Percentiles rank a stretch among this genome's conserved stretches.
Conservation (phyloP, 2,329 filamentous ascomycete genomes). For the Chrysoporthe austroafricana region DNA sequence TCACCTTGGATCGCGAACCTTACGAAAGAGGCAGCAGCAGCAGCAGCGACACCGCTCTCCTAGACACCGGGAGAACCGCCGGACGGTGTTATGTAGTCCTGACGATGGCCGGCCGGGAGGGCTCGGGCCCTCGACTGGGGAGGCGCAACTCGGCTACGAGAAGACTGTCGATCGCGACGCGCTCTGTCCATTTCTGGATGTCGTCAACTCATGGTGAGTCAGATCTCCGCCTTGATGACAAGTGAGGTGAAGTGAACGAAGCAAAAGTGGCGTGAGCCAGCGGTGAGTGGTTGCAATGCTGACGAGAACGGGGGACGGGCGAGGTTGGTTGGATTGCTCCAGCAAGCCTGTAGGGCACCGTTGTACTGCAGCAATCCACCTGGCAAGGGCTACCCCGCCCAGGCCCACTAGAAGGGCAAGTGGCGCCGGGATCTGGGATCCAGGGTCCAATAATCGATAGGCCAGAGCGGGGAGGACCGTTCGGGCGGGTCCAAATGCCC, state of each 20-base stretch:
- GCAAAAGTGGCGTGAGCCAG: slow-evolving; percentile 17
- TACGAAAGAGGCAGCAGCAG: not conserved
- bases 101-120: not conserved
- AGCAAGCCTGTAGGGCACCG: no score
- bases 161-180: not conserved
- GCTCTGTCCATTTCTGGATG: not conserved
- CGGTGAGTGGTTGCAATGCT: slow-evolving; percentile 13
- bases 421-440: slow-evolving; percentile 1
- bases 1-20: not conserved
- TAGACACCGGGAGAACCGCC: no score
- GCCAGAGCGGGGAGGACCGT: not conserved
- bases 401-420: not conserved
- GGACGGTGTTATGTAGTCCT: not conserved
- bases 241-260: not conserved
- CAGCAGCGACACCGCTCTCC: not conserved
- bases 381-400: slow-evolving; percentile 1
- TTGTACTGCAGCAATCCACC: not conserved
- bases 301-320: not conserved
- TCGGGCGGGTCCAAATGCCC: not conserved
- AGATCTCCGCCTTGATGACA: not conserved
- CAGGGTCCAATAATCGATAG: slow-evolving; percentile 5
- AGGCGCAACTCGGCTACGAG: not conserved
- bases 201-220: not conserved
- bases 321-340: not conserved
- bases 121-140: not conserved